Evolutionary conservation across 768 basidiomycete genomes (phyloP).

Genomic region (Mycena albidolilacea): DNA sequence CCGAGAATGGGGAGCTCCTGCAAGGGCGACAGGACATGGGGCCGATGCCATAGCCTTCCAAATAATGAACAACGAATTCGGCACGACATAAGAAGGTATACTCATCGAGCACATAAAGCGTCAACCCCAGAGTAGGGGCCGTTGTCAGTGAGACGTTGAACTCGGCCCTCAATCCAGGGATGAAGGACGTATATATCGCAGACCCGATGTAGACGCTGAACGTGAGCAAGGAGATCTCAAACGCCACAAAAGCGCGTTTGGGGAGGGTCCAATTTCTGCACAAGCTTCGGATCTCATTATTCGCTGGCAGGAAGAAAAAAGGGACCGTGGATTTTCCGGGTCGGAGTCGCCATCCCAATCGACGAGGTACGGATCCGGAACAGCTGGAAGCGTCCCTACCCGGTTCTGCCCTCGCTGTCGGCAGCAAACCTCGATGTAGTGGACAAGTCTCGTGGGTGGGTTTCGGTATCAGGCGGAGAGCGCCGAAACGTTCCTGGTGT

Average conservation of each 20-base stretch:
- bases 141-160: constrained; percentile 48
- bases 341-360: constrained; percentile 48
- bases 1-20: constrained; percentile 28
- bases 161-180: constrained; percentile 43
- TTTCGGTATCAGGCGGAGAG: constrained; percentile 27
- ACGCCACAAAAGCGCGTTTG: constrained; percentile 50
- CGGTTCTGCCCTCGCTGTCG: constrained; percentile 24
- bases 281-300: not conserved
- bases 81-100: not conserved
- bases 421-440: constrained; percentile 9
- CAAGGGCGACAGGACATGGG: constrained; percentile 46
- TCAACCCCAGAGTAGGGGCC: constrained; percentile 48
- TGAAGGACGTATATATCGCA: no score
- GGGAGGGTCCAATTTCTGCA: constrained; percentile 48
- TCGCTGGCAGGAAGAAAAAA: not conserved
- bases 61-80: not conserved
- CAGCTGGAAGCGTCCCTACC: constrained; percentile 16
- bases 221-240: constrained; percentile 50
- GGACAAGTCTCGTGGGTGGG: constrained; percentile 20
- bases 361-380: constrained; percentile 43
- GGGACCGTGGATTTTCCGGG: constrained; percentile 46
- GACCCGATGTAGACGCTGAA: constrained; percentile 53
- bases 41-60: constrained; percentile 40
- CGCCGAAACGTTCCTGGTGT: constrained; percentile 20
- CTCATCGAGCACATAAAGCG: constrained; percentile 46